Conservation (phyloP, 2,329 filamentous ascomycete species). For the Trichoderma citrinoviride region DNA sequence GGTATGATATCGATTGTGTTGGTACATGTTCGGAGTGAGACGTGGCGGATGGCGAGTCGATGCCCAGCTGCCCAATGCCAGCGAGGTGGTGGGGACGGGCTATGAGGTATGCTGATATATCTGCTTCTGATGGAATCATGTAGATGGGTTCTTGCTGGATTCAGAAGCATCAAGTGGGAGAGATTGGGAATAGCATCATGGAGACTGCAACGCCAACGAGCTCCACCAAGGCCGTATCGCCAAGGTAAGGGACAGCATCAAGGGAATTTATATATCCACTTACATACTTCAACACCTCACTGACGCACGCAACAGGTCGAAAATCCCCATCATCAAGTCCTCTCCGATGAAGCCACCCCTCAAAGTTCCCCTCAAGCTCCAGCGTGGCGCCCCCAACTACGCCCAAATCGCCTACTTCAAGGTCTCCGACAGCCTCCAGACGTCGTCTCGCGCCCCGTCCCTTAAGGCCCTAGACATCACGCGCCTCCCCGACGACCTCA, state of each 20-base stretch:
- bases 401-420: conserved; percentile 18
- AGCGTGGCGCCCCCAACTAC: neutral
- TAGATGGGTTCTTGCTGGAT: neutral
- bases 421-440: conserved; percentile 18
- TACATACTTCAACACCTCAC: too few relatives aligned
- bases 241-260: conserved; percentile 1
- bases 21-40: neutral
- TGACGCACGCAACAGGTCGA: neutral
- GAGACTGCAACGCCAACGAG: neutral
- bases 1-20: neutral
- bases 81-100: conserved; percentile 6
- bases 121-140: neutral
- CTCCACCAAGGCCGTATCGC: conserved; percentile 2
- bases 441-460: neutral
- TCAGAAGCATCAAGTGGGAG: neutral
- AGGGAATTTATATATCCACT: too few relatives aligned
- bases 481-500: conserved; percentile 16
- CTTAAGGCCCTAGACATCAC: conserved; percentile 12
- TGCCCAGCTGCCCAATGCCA: conserved; percentile 20
- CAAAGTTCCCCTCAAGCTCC: neutral
- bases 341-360: neutral
- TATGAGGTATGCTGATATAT: neutral
- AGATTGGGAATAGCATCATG: neutral
- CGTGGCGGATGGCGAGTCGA: conserved; percentile 16
- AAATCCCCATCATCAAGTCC: neutral